Conservation (phyloP, 257 asterid genomes). For the Galeopsis tetrahit region DNA sequence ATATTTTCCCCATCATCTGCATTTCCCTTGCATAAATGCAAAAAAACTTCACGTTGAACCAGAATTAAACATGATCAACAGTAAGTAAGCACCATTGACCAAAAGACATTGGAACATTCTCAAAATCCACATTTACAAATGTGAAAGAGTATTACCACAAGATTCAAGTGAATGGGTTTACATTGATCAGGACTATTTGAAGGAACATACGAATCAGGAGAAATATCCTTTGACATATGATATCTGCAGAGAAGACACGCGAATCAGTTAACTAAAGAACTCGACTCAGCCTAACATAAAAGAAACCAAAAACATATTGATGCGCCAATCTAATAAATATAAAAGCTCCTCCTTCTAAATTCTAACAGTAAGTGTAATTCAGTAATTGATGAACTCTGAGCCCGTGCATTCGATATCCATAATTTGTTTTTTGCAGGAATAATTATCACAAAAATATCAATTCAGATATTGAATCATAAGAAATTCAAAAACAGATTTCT, state of each 20-base stretch:
- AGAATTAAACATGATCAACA: background rate
- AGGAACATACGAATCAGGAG: constrained; percentile 53
- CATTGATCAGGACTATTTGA: constrained; percentile 70
- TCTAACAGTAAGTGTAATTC: background rate
- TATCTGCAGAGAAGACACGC: constrained; percentile 58
- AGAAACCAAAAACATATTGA: background rate
- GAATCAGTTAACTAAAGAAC: constrained; percentile 7
- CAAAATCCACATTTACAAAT: constrained; percentile 13
- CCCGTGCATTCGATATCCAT: background rate
- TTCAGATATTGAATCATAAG: background rate
- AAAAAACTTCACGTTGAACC: constrained; percentile 16
- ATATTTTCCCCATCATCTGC: background rate
- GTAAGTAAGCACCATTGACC: background rate
- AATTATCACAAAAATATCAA: background rate
- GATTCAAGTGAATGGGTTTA: constrained; percentile 83
- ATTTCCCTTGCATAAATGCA: constrained; percentile 22
- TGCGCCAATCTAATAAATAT: background rate
- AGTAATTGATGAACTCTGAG: background rate
- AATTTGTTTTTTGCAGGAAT: background rate
- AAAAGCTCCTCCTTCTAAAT: constrained; percentile 10
- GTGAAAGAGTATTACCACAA: constrained; percentile 67
- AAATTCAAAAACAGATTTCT: background rate
- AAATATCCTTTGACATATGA: constrained; percentile 56
- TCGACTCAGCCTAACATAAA: background rate
- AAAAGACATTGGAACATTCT: background rate